Evolutionary conservation across 768 basidiomycete species (phyloP), one percentile per base, ranked within the genome.

Genomic region (Termitomyces heimii): DNA sequence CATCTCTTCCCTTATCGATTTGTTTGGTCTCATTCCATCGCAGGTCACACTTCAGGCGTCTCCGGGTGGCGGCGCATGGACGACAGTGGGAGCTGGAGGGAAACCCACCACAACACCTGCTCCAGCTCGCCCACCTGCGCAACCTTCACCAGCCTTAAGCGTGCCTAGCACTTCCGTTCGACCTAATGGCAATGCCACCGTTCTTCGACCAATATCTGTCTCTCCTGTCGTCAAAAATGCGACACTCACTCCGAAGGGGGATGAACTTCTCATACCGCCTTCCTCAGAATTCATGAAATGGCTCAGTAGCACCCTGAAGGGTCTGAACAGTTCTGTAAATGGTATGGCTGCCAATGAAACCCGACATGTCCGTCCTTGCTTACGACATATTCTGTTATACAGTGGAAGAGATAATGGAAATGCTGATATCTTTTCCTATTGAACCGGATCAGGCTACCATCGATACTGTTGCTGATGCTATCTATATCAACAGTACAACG

Each of bases 381-480:
- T 14, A 35, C 45, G 28, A 34, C 50, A 56, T 13, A 61, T 44
- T 35, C 16, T n/a, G 56, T 46, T 40, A 39, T 9, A 2, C 55
- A 97, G 95, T 96, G 53, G 97, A 98, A 69, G 97, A 98, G 63
- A 94, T 98, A 68, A 86, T 93, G 66, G 87, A 90, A 46, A 96
- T 98, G 93, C 76, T 99, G 24, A 81, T 99, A 26, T 86, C 90
- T 1, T 98, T 99, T 78, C 91, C 96, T 3, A 72, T 98, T 51
- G 94, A 98, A 62, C 91, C 89, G 20, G 91, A 89, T 64, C 75
- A 83, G 63, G 84, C 83, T 16, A 92, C 89, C 0, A 73, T 84
- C 44, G 97, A 99, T 72, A 87, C 97, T 67, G 98, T 99, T 62
- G 90, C 92, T 24, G 97, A 98, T 69, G 80, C 90, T 43, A 94